phyloP scores from a whole-genome alignment of 2,329 filamentous ascomycete genomes.

The Rachicladosporium sp. region DNA sequence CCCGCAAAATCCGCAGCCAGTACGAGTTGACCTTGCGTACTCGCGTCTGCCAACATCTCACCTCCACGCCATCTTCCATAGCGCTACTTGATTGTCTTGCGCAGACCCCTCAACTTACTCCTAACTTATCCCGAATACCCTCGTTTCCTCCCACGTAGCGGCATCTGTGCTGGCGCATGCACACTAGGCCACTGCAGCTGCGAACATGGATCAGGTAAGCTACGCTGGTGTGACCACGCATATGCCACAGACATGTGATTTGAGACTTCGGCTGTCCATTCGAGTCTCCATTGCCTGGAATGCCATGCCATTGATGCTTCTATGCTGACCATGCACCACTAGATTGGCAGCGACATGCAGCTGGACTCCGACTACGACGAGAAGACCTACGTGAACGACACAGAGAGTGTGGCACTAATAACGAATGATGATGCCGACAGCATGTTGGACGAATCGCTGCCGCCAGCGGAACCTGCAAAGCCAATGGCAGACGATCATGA shows the following conservation, averaged over 20 bases:
- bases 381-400: slow-evolving; percentile 35
- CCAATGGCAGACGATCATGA: slow-evolving; percentile 54
- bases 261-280: slow-evolving; percentile 4
- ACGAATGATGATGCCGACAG: slow-evolving; percentile 44
- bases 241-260: slow-evolving; percentile 5
- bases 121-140: too few relatives aligned
- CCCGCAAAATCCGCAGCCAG: too few relatives aligned
- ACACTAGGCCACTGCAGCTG: too few relatives aligned
- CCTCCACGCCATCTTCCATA: too few relatives aligned
- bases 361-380: slow-evolving; percentile 52
- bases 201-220: slow-evolving; percentile 10
- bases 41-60: too few relatives aligned
- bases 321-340: slow-evolving; percentile 13
- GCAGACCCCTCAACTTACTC: too few relatives aligned
- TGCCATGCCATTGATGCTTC: neutral
- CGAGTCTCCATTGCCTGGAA: neutral
- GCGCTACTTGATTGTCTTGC: too few relatives aligned
- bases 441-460: slow-evolving; percentile 40
- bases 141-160: too few relatives aligned
- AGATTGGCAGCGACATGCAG: slow-evolving; percentile 52
- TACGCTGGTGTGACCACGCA: too few relatives aligned
- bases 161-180: too few relatives aligned
- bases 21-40: too few relatives aligned
- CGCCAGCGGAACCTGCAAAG: slow-evolving; percentile 29
- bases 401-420: slow-evolving; percentile 44